A percentile compares a stretch with the other conserved stretches of the same genome.
These are phyloP conservation scores for Crithidia thermophila DNA, from an alignment of 208 protist species.

Conservation along the genomic window DNA sequence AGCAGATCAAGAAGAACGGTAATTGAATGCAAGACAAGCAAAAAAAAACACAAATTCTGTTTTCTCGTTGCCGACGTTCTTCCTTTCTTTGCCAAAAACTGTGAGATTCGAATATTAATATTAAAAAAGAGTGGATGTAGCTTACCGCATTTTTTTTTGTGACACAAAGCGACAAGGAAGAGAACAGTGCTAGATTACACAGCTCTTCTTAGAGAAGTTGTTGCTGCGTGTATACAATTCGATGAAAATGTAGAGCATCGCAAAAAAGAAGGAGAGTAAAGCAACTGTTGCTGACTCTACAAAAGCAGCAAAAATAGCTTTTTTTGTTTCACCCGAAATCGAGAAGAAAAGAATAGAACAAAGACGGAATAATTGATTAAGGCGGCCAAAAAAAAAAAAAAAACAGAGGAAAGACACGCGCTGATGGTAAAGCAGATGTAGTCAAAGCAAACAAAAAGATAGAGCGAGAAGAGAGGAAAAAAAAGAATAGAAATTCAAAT, in stretches of 20 bases:
- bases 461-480: neutral
- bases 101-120: too few species aligned
- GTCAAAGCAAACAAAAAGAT: neutral
- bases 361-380: conserved; percentile 4
- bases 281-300: too few species aligned
- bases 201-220: too few species aligned
- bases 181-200: too few species aligned
- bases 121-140: too few species aligned
- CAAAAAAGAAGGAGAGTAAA: too few species aligned
- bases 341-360: conserved; percentile 20
- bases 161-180: too few species aligned
- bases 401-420: neutral
- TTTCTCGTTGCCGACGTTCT: too few species aligned
- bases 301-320: neutral
- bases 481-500: neutral
- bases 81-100: too few species aligned
- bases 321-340: neutral
- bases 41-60: neutral
- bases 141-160: too few species aligned
- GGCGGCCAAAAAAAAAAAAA: conserved; percentile 10
- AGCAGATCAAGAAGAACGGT: neutral
- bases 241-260: too few species aligned
- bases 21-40: neutral
- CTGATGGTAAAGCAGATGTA: neutral
- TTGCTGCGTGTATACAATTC: too few species aligned